These are phyloP conservation scores for Diaporthe sp. DNA, from an alignment of 2,329 filamentous ascomycete genomes.

Conservation along the genomic window DNA sequence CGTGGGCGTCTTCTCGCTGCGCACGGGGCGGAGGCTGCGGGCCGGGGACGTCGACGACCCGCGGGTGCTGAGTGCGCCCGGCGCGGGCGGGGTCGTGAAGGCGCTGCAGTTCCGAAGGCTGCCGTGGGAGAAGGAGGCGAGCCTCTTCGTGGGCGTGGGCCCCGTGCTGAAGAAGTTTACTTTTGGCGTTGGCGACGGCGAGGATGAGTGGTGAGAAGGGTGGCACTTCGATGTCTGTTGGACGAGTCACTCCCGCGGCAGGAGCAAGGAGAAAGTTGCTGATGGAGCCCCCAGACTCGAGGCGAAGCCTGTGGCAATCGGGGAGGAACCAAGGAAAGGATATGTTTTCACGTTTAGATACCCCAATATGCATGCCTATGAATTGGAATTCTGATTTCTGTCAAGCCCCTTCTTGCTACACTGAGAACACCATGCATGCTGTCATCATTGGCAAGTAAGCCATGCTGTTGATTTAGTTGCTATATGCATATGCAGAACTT, in stretches of 20 bases:
- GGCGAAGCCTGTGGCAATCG: too few relatives aligned
- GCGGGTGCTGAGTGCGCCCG: slow-evolving; percentile 32
- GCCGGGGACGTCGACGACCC: slow-evolving; percentile 43
- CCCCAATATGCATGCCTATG: slow-evolving; percentile 3
- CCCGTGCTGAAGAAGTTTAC: slow-evolving; percentile 57
- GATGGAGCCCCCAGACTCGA: neutral
- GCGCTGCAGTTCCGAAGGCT: slow-evolving; percentile 61
- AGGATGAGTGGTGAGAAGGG: slow-evolving; percentile 48
- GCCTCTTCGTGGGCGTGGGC: slow-evolving; percentile 60
- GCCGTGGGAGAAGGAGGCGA: slow-evolving; percentile 57
- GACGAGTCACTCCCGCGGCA: neutral
- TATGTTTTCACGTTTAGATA: slow-evolving; percentile 17
- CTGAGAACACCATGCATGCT: neutral
- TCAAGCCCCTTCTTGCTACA: neutral
- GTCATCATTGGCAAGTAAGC: neutral
- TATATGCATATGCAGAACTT: slow-evolving; percentile 1
- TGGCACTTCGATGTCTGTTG: neutral
- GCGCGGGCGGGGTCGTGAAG: slow-evolving; percentile 51
- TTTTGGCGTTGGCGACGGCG: slow-evolving; percentile 50
- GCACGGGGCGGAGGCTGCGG: slow-evolving; percentile 56
- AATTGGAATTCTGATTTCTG: neutral
- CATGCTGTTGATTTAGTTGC: neutral
- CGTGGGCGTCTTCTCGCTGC: slow-evolving; percentile 64
- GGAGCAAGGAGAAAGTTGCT: too few relatives aligned
- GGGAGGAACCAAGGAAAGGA: neutral